Percentiles rank a stretch among this genome's conserved stretches.
Conservation (phyloP, 2,329 filamentous ascomycete genomes). For the Verticillium tricorpus region DNA sequence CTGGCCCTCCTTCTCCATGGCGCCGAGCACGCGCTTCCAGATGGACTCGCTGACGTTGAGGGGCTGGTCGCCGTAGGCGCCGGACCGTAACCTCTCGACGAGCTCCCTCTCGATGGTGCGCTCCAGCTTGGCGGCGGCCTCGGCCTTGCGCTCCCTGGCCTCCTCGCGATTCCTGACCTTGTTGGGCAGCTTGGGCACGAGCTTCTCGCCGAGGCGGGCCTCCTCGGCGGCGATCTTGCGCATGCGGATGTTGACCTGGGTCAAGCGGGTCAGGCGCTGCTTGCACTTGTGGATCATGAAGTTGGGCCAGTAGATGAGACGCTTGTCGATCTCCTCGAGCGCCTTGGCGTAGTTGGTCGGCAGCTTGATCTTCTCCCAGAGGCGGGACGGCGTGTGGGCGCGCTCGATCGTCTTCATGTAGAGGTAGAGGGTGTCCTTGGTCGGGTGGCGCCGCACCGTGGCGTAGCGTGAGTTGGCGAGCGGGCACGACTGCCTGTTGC, state of each 20-base stretch:
- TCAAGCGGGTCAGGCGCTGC: slow-evolving; percentile 86
- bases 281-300: slow-evolving; percentile 94
- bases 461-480: slow-evolving; percentile 91
- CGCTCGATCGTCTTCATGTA: slow-evolving; percentile 97
- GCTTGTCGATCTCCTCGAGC: slow-evolving; percentile 79
- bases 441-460: slow-evolving; percentile 80
- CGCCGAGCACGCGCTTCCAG: slow-evolving; percentile 94
- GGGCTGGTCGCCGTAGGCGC: slow-evolving; percentile 90
- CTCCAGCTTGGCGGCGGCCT: slow-evolving; percentile 88
- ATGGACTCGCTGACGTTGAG: slow-evolving; percentile 92
- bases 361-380: slow-evolving; percentile 91
- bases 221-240: slow-evolving; percentile 83
- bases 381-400: slow-evolving; percentile 79
- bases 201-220: slow-evolving; percentile 78
- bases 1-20: slow-evolving; percentile 82
- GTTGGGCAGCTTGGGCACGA: slow-evolving; percentile 85
- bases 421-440: slow-evolving; percentile 78
- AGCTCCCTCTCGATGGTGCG: slow-evolving; percentile 92
- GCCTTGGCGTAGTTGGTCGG: slow-evolving; percentile 89
- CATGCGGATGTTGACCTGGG: slow-evolving; percentile 82
- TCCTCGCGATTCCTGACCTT: slow-evolving; percentile 78
- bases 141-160: slow-evolving; percentile 71
- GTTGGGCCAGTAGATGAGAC: slow-evolving; percentile 90
- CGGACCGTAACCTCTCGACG: slow-evolving; percentile 83
- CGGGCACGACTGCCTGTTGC: slow-evolving; percentile 83